These are phyloP conservation scores for Paragyromitra xinjiangensis DNA, from an alignment of 495 filamentous ascomycete genomes.

Conservation along the genomic window DNA sequence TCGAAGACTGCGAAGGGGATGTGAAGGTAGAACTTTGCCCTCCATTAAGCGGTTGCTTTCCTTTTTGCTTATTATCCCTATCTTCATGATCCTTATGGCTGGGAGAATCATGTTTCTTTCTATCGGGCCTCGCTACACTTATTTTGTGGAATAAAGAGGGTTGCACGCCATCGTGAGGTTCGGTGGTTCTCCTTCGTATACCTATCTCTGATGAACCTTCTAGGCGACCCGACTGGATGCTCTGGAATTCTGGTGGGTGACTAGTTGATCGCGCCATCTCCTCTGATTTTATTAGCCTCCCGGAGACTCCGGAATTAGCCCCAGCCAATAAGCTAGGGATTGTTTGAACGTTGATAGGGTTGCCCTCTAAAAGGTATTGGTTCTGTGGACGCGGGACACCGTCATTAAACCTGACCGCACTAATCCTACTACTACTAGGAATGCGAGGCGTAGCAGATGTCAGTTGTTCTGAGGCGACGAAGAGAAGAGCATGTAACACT, in stretches of 20 bases:
- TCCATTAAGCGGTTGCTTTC: neutral
- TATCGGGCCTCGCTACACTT: neutral
- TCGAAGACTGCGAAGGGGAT: neutral
- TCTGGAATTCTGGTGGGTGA: neutral
- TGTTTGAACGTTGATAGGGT: neutral
- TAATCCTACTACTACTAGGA: slow-evolving; percentile 3
- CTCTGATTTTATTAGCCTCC: slow-evolving; percentile 4
- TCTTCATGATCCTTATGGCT: neutral
- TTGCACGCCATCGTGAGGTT: neutral
- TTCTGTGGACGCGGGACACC: neutral
- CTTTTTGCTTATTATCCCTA: neutral
- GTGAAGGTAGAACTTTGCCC: neutral
- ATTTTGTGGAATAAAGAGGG: neutral
- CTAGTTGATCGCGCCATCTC: slow-evolving; percentile 16
- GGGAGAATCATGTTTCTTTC: neutral
- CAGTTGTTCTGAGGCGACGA: slow-evolving; percentile 38
- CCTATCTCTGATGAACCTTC: neutral
- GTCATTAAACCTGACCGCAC: neutral
- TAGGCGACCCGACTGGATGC: neutral
- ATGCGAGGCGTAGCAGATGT: slow-evolving; percentile 13
- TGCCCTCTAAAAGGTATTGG: slow-evolving; percentile 3
- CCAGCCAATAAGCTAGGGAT: slow-evolving; percentile 3
- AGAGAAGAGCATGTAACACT: slow-evolving; percentile 39
- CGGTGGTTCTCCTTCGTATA: slow-evolving; percentile 18
- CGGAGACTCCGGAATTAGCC: neutral